Base-by-base conservation (phyloP, 345 rosid species). In the Aquilaria yunnanensis region DNA sequence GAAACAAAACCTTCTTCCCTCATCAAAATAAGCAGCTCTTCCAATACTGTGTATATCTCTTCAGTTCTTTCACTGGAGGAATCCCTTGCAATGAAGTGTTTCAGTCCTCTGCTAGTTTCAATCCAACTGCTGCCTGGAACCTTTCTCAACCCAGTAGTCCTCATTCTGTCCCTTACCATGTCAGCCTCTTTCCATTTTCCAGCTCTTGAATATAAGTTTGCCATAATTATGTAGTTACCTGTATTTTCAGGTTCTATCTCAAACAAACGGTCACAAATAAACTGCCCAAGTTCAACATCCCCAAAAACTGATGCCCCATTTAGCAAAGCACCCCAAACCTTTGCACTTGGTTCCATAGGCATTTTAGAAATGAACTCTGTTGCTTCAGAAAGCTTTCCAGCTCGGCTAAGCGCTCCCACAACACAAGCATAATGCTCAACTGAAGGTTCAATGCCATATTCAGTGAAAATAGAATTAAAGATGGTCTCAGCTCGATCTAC, bases 111-210 rank as follows among this genome's bases (percentile, higher is more conserved):
- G 43, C 64, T 68, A 43, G 75, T 82, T 70, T 82, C 91, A 33
- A 84, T 81, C 92, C 96, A 85, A 72, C 97, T 92, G 46, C 77
- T 73, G 14, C 96, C 96, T 11, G 96, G 65, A 60, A 79, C 67
- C 84, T 92, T 92, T 79, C 78, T 86, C 80, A 87, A 58, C 46
- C 97, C 97, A n/a, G 57, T 41, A 48, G 58, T 68, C 33, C 33
- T 71, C 93, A 87, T 83, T 67, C 69, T 83, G 46, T 81, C 77
- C 77, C 94, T 81, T 1, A 85, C 71, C 56, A 45, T 74, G 56
- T 85, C 90, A n/a, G 92, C 97, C 72, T 92, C 94, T 65, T 80
- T 80, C 90, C 91, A 85, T 78, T 83, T 89, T 71, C 89, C 96
- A 14, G 92, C 84, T 71, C 81, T 86, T 6, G 98, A 71, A 67